Base-by-base conservation (phyloP, 805 yeast species). In the Pichia nanzhaoensis region DNA sequence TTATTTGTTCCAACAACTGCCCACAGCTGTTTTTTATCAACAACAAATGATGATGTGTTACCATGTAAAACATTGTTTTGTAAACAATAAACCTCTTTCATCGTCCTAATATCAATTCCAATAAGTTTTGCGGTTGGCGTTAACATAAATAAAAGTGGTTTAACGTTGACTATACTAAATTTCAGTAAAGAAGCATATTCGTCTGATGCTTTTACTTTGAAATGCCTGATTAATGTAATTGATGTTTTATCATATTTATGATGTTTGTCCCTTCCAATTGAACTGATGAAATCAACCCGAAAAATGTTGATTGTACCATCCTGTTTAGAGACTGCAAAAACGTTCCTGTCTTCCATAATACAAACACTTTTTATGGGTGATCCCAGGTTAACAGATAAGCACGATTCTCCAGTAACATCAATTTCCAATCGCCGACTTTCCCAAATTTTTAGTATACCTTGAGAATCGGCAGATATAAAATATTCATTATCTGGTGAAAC, bases 371-470 rank as follows among this genome's bases (percentile, higher is more conserved):
- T 69, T 6, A 87, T 70, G 0, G 78, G 50, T 0, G 78, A 67
- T 0, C 73, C 73, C 39, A 82, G 61, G 34, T 74, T 71, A 1
- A 74, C 57, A 1, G 75, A 65, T 7, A 76, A 51, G 8, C 69
- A 60, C 0, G 87, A 71, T 4, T 72, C 65, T 27, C 75, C 74
- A 9, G 74, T 65, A 3, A 80, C 75, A 34, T 82, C 84, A 44
- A 74, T 74, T 42, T 81, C 87, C 32, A 90, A 64, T 47, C 79
- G 76, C 9, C 66, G 55, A 1, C 81, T 63, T 56, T 87, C 95
- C 97, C 97, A 93, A 0, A 91, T 62, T 51, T 78, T 82, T 34
- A 93, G 55, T 1, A 66, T 57, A 0, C 97, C 96, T 24, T 74
- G 73, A 39, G 80, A 84, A 7, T 93, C 86, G 2, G 89, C 95